Evolutionary conservation across 345 rosid species (phyloP).

Genomic region (rapeseed (Brassica napus)): DNA sequence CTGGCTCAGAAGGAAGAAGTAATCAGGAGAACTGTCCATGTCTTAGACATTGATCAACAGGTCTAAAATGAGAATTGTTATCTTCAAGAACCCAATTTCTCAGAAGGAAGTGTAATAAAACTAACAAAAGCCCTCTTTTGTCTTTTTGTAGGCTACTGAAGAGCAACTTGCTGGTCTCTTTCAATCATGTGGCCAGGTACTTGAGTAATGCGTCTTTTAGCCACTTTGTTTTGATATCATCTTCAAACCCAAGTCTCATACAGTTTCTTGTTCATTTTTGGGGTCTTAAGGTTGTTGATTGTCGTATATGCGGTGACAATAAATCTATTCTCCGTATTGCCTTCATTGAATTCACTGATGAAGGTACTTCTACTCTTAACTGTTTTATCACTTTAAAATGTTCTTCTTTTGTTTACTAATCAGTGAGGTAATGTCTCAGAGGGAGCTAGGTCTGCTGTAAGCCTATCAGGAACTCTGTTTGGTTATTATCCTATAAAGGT

Average conservation of each 20-base stretch:
- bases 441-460: no score
- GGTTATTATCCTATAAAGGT: no score
- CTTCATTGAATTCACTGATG: slow-evolving; percentile 53
- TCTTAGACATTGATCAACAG: slow-evolving; percentile 31
- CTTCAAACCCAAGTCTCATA: neutral
- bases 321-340: slow-evolving; percentile 68
- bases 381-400: no score
- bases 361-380: no score
- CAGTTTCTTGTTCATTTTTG: neutral
- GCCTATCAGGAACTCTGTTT: no score
- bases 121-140: neutral
- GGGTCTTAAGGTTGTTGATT: slow-evolving; percentile 62
- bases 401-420: no score
- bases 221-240: neutral
- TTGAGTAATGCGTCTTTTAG: slow-evolving; percentile 5
- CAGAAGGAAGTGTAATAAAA: neutral
- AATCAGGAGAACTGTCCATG: slow-evolving; percentile 29
- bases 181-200: slow-evolving; percentile 75
- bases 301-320: slow-evolving; percentile 87
- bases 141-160: slow-evolving; percentile 68
- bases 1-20: slow-evolving; percentile 36
- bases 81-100: neutral
- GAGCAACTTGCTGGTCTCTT: slow-evolving; percentile 91
- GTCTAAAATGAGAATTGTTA: slow-evolving; percentile 1
- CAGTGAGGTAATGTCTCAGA: no score